These are phyloP conservation scores for Apiotrichum porosum DNA, from an alignment of 1,284 basidiomycete genomes.

Conservation along the genomic window DNA sequence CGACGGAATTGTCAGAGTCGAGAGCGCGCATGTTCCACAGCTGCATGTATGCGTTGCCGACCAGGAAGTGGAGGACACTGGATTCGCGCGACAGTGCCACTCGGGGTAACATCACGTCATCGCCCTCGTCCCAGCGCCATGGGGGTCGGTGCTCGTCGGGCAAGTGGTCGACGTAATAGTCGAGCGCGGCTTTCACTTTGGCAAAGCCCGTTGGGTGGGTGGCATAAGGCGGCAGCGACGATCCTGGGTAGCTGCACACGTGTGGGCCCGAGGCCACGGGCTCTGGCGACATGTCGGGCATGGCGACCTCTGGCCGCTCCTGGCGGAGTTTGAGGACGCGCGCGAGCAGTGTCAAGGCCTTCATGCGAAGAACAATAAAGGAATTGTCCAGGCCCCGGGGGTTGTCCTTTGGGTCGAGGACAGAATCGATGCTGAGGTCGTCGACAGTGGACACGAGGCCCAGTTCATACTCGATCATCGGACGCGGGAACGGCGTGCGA, in stretches of 20 bases:
- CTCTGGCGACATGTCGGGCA: neutral
- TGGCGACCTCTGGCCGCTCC: slow-evolving; percentile 14
- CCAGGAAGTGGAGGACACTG: slow-evolving; percentile 21
- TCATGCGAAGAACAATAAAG: slow-evolving; percentile 23
- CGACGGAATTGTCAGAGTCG: slow-evolving; percentile 19
- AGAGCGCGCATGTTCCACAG: slow-evolving; percentile 27
- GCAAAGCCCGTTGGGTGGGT: slow-evolving; percentile 17
- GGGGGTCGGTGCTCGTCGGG: slow-evolving; percentile 31
- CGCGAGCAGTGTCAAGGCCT: slow-evolving; percentile 21
- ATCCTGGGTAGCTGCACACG: slow-evolving; percentile 15
- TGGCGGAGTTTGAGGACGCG: slow-evolving; percentile 19
- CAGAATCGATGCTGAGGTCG: slow-evolving; percentile 18
- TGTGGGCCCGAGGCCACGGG: neutral
- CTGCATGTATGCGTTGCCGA: slow-evolving; percentile 28
- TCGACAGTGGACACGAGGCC: slow-evolving; percentile 21
- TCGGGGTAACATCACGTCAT: slow-evolving; percentile 10
- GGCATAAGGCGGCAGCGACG: slow-evolving; percentile 7
- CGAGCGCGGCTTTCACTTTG: slow-evolving; percentile 12
- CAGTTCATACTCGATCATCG: slow-evolving; percentile 26
- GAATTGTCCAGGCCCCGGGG: slow-evolving; percentile 8
- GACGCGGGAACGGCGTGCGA: slow-evolving; percentile 31
- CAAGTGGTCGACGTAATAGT: slow-evolving; percentile 12
- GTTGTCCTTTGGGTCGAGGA: slow-evolving; percentile 9
- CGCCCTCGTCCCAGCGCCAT: slow-evolving; percentile 28
- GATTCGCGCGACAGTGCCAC: slow-evolving; percentile 14